Evolutionary conservation across 306 rosid genomes (phyloP), one percentile per base, ranked within the genome.

Genomic region (Bauhinia variegata): DNA sequence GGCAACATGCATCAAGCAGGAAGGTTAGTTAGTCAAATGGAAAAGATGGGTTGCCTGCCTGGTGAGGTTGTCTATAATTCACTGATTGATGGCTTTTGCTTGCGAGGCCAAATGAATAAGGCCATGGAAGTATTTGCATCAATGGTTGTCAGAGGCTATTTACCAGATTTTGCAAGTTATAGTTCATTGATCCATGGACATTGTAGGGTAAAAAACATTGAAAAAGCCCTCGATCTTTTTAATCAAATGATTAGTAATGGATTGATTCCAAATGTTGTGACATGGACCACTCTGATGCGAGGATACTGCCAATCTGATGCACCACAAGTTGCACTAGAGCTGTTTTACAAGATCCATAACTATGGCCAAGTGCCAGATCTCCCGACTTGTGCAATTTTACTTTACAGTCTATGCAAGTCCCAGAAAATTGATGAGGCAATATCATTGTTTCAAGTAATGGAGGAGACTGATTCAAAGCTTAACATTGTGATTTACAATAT

Each of bases 61-160:
- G 48, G 41, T 7, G 16, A 43, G 6, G 12, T 69, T 34, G 15
- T 66, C 9, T 69, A 69, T 6, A 49, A 1, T 38, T 37, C 42
- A 44, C 10, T 75, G 42, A 41, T 74, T 14, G 19, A 58, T 50
- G 60, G 66, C 1, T 64, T 55, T 19, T n/a, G 50, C 16, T 54
- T 66, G 46, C 42, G 30, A 66, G 18, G 54, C 4, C 50, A 52
- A 39, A 60, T 31, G 44, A 46, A 48, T 4, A 30, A 16, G 41
- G 68, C 73, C 38, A 19, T 42, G 8, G 6, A 43, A 2, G 4
- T 39, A 11, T 66, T 48, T 50, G 34, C 58, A 10, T 8, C 36
- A 33, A 74, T 50, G 73, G 44, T 7, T 3, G 28, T 6, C 11
- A n/a, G 36, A 4, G 52, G 59, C 36, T 8, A 12, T 58, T 2